phyloP scores from a whole-genome alignment of 148 eudicot species.

The Rhododendron simsii region DNA sequence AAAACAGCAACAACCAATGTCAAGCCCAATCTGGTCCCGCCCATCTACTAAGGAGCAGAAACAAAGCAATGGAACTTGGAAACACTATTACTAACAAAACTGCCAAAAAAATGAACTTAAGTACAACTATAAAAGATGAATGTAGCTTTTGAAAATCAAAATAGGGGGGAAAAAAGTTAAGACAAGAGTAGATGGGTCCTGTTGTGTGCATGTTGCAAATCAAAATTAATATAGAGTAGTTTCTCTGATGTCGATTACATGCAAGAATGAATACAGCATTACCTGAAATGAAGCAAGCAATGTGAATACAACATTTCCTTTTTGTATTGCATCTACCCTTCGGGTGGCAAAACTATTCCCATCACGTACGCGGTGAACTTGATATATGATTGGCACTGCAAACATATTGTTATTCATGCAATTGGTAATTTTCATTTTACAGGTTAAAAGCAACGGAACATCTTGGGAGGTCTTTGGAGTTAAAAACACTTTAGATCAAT shows the following conservation, averaged over 20 bases:
- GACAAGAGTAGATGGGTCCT: neutral
- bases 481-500: neutral
- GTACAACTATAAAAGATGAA: neutral
- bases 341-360: slow-evolving; percentile 89
- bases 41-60: neutral
- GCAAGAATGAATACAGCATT: slow-evolving; percentile 11
- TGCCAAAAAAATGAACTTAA: neutral
- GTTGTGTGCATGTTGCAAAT: neutral
- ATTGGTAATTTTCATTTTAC: neutral
- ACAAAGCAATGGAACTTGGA: neutral
- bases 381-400: slow-evolving; percentile 91
- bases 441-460: neutral
- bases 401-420: neutral
- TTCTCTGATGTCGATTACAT: neutral
- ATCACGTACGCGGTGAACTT: slow-evolving; percentile 89
- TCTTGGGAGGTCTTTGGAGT: neutral
- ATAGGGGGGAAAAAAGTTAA: neutral
- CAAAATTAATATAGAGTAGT: neutral
- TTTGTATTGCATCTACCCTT: slow-evolving; percentile 90
- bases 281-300: slow-evolving; percentile 94
- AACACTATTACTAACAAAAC: neutral
- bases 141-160: neutral
- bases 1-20: neutral
- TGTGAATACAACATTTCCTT: slow-evolving; percentile 78
- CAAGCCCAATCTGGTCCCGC: neutral